Evolutionary conservation across 176 grass and related monocot genomes (phyloP), one percentile per base, ranked within the genome.

Genomic region (Eleusine coracana): DNA sequence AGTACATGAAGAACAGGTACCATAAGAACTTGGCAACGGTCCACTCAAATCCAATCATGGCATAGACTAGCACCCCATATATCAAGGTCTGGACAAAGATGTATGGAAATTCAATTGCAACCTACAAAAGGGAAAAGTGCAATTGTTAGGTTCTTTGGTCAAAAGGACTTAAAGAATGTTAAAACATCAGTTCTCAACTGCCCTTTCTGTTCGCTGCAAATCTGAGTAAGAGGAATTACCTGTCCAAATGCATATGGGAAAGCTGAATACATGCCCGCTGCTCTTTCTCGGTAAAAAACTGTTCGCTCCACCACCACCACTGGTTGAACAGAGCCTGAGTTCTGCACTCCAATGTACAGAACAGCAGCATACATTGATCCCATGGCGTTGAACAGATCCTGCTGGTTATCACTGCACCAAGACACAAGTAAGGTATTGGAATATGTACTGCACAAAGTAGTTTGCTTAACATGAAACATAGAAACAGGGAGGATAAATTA

Each of bases 1-100:
- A 93, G 90, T 92, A 98, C 92, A 94, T 98, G 88, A 98, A 98
- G 88, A 94, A 98, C 17, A 95, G 10, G 70, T 92, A 94, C 90
- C 92, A 95, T 48, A 98, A 87, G 89, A 97, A 97, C 83, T 94
- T 97, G 44, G 76, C 85, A 65, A 58, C 92, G 3, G 85, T 92
- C 94, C 94, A 97, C 56, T 94, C 92, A 59, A 94, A 92, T 59
- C 85, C 92, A 80, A 94, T 92, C 94, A 97, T 92, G 5, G 83
- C 76, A 73, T 94, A 92, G 29, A 92, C 92, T 42, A 97, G 58
- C 39, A 90, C 64, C 17, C 83, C 92, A 66, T 97, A 97, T 83
- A 94, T 31, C 73, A 97, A 1, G 31, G 87, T 76, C 79, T 97
- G 94, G 70, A 94, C 81, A 40, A 86, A 17, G 46, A 94, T 77